These are phyloP conservation scores for Mimosa bimucronata DNA, from an alignment of 306 rosid genomes.

Conservation along the genomic window DNA sequence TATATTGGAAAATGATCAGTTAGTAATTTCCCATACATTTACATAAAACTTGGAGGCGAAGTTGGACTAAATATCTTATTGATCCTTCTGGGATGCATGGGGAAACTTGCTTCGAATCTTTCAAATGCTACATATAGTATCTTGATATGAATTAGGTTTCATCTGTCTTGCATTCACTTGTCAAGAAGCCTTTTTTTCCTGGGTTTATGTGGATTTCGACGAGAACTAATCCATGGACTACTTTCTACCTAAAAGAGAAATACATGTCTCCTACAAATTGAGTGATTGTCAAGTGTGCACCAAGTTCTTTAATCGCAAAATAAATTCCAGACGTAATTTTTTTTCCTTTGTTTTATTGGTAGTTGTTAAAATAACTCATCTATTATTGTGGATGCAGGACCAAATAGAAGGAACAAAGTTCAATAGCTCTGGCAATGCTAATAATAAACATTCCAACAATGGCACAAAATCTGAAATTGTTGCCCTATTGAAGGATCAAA, in stretches of 20 bases:
- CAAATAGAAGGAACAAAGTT: slow-evolving; percentile 54
- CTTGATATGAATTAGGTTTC: slow-evolving; percentile 45
- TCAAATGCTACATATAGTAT: slow-evolving; percentile 31
- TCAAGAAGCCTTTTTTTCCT: slow-evolving; percentile 28
- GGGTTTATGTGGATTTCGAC: slow-evolving; percentile 37
- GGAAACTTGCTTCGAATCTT: slow-evolving; percentile 10
- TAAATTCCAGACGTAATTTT: slow-evolving; percentile 3
- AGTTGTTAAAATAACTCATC: slow-evolving; percentile 31
- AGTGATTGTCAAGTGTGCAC: slow-evolving; percentile 47
- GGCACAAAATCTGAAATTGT: slow-evolving; percentile 47
- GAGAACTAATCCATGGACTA: slow-evolving; percentile 39
- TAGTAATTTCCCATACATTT: not conserved
- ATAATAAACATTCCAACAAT: slow-evolving; percentile 43
- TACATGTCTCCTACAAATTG: slow-evolving; percentile 30
- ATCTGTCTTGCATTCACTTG: slow-evolving; percentile 9
- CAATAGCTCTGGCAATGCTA: slow-evolving; percentile 36
- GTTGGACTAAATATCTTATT: not conserved
- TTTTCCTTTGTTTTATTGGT: not conserved
- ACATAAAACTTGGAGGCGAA: slow-evolving; percentile 10
- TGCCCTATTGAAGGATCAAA: slow-evolving; percentile 38
- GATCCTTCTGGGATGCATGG: slow-evolving; percentile 17
- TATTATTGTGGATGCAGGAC: slow-evolving; percentile 50
- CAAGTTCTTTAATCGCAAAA: slow-evolving; percentile 44
- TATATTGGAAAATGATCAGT: not conserved
- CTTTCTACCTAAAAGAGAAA: slow-evolving; percentile 21